Base-by-base conservation (phyloP, 2,329 filamentous ascomycete species). In the Rhynchosporium graminicola region DNA sequence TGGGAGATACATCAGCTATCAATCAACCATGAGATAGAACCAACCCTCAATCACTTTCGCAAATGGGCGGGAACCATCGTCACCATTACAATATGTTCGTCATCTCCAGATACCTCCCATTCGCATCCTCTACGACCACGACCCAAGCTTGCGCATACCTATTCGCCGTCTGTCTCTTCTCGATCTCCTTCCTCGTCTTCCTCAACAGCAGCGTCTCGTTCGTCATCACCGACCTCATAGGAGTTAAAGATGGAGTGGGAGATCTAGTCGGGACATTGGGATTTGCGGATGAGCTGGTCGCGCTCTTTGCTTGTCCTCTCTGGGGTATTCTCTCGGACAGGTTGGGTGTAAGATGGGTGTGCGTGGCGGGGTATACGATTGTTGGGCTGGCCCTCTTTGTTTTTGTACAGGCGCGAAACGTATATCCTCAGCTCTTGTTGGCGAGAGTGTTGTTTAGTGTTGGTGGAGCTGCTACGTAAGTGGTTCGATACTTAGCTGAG, bases 151-250 rank as follows among this genome's bases (percentile, higher is more conserved):
- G 83, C 62, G 89, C 90, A 36, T 96, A 96, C 75, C 85, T 96
- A 42, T 82, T 92, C 67, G 88, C 88, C 73, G 89, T 95, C 72
- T 90, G 89, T 64, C 86, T 96, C 70, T 94, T 94, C 80, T 91
- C 87, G 76, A 95, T 96, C 72, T 89, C 89, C 60, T 95, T 95
- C 78, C 88, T 96, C 68, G 91, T 96, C 71, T 96, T 96, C 77
- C 84, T 96, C 66, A 95, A 95, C 80, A 90, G 87, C 78, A 88
- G 87, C 73, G 82, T 95, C 63, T 92, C 89, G 60, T 96, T 95
- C 77, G 89, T 95, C 63, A 87, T 96, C 64, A 94, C 90, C 64
- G 89, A 94, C 75, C 83, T 92, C 65, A 87, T 96, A 69, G 90
- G 89, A 64, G 82, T 89, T 70, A 88, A 89, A 72, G 77, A 86